A percentile compares a stretch with the other conserved stretches of the same genome.
Evolutionary conservation across 192 early-diverging fungal species (phyloP).

Genomic region (Haplosporangium gracile): DNA sequence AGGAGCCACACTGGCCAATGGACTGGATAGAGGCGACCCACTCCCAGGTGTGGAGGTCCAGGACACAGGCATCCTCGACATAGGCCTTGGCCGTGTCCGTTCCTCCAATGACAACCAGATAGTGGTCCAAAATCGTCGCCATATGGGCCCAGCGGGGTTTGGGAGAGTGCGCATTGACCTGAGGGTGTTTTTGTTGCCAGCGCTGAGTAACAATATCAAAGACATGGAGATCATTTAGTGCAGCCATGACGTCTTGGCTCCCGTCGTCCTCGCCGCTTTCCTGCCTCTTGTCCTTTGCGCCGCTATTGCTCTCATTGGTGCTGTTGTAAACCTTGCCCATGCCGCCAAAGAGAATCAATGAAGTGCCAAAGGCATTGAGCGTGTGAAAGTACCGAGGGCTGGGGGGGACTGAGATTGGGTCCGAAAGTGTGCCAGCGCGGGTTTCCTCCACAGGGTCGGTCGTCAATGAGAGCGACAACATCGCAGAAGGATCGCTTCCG

Average conservation of each 20-base stretch:
- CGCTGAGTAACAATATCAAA: conserved; percentile 23
- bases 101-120: conserved; percentile 22
- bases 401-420: conserved; percentile 1
- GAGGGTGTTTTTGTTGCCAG: conserved; percentile 25
- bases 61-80: conserved; percentile 28
- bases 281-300: not conserved
- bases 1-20: conserved; percentile 30
- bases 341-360: conserved; percentile 23
- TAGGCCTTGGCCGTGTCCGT: conserved; percentile 19
- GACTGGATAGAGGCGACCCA: conserved; percentile 20
- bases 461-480: conserved; percentile 24
- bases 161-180: conserved; percentile 16
- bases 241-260: not conserved
- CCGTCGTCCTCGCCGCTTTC: not conserved
- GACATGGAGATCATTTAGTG: conserved; percentile 22
- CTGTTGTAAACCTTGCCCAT: conserved; percentile 10
- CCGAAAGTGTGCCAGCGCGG: not conserved
- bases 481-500: conserved; percentile 5
- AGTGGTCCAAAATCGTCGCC: conserved; percentile 26
- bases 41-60: conserved; percentile 26
- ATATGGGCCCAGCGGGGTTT: conserved; percentile 26
- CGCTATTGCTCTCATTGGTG: not conserved
- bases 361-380: conserved; percentile 15
- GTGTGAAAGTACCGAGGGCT: conserved; percentile 27
- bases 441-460: conserved; percentile 19